A percentile compares a stretch with the other conserved stretches of the same genome.
phyloP scores from a whole-genome alignment of 1,139 yeast species.

The Pichiaceae sp. region DNA sequence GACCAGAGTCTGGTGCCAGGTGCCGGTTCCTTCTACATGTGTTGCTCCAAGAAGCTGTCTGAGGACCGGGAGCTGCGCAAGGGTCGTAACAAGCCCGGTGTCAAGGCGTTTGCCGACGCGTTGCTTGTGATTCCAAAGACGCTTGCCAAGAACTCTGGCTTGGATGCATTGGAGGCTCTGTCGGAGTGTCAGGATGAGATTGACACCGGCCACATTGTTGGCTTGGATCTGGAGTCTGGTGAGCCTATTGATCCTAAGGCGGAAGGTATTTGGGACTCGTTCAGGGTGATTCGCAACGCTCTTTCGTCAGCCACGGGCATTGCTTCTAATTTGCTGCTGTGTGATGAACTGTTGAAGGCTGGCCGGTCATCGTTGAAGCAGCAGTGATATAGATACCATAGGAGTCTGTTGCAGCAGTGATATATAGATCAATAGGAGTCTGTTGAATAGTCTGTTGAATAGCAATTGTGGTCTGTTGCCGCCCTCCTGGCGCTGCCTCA shows the following conservation, averaged over 20 bases:
- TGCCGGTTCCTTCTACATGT: constrained; percentile 91
- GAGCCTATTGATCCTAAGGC: constrained; percentile 93
- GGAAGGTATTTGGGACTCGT: constrained; percentile 96
- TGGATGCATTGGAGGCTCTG: constrained; percentile 84
- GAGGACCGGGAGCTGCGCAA: constrained; percentile 48
- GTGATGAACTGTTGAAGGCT: constrained; percentile 95
- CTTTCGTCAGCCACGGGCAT: constrained; percentile 90
- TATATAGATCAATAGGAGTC: no score
- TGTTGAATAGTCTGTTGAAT: no score
- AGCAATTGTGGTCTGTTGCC: no score
- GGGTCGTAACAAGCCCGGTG: constrained; percentile 86
- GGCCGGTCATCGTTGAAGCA: constrained; percentile 80
- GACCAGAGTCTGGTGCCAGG: constrained; percentile 90
- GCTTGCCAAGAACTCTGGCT: constrained; percentile 85
- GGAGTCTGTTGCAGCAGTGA: neutral
- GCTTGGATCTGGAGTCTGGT: constrained; percentile 84
- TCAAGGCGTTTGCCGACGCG: constrained; percentile 90
- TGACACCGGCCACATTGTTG: constrained; percentile 72
- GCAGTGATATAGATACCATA: neutral
- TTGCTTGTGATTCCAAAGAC: constrained; percentile 89
- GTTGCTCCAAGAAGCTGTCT: constrained; percentile 64
- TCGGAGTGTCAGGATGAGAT: constrained; percentile 88
- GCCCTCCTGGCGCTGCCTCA: no score
- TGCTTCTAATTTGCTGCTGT: constrained; percentile 81
- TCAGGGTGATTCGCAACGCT: constrained; percentile 88